These are phyloP conservation scores for Coccomyxa sp. DNA, from an alignment of 139 green algal genomes.

Conservation along the genomic window DNA sequence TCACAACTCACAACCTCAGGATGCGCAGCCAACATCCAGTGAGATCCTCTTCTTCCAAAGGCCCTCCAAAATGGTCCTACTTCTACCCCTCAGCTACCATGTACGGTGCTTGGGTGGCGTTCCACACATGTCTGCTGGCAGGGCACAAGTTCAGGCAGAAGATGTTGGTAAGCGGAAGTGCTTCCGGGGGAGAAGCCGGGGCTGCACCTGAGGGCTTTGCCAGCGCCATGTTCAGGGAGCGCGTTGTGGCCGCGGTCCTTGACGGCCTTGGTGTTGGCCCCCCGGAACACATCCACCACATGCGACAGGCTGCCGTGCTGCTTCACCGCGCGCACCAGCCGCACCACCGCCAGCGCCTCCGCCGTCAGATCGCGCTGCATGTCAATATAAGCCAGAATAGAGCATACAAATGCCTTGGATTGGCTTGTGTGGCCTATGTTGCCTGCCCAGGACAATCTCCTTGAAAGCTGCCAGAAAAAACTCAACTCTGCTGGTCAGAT, in stretches of 20 bases:
- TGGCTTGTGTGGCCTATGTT: too few species aligned
- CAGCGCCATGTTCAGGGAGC: slow-evolving; percentile 31
- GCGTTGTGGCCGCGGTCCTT: slow-evolving; percentile 24
- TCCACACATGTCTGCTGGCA: too few species aligned
- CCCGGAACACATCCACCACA: slow-evolving; percentile 39
- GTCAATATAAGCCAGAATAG: too few species aligned
- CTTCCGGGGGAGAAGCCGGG: not conserved
- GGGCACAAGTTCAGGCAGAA: too few species aligned
- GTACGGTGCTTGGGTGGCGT: too few species aligned
- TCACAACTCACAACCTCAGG: not conserved
- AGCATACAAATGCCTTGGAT: too few species aligned
- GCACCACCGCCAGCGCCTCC: slow-evolving; percentile 34
- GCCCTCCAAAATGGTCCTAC: too few species aligned
- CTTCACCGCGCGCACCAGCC: slow-evolving; percentile 29
- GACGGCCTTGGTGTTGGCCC: slow-evolving; percentile 33
- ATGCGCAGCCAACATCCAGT: not conserved
- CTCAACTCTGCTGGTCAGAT: too few species aligned
- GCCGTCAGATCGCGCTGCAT: slow-evolving; percentile 47
- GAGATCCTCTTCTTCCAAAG: not conserved
- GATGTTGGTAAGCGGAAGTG: too few species aligned
- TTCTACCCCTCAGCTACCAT: not conserved
- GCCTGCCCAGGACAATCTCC: too few species aligned
- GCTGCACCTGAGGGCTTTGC: slow-evolving; percentile 12
- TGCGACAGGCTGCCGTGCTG: slow-evolving; percentile 13
- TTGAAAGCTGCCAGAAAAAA: too few species aligned